Evolutionary conservation across 1,284 basidiomycete species (phyloP), one percentile per base, ranked within the genome.

Genomic region (Pseudozyma sp.): DNA sequence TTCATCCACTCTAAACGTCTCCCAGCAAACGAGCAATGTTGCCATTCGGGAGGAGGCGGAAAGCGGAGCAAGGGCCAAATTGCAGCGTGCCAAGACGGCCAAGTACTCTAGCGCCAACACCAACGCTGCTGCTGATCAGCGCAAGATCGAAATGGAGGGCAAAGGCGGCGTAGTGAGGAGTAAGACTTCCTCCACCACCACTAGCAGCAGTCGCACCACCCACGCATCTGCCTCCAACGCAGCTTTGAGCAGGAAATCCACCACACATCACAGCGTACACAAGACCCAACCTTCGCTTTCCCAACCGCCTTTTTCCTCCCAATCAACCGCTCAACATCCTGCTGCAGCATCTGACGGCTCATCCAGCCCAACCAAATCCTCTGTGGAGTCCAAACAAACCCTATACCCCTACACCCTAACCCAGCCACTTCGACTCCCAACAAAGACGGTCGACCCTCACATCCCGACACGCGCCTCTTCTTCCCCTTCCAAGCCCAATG

Each of bases 81-180:
- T 70, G 34, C 58, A 65, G n/a, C 68, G 68, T 6, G 68, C 68
- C 0, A 70, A 65, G 16, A 70, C 68, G 5, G 48, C 62, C 10
- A 70, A 70, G 19, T 39, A 38, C 19, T 36, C 9, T 35, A 34
- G 18, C 50, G n/a, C 12, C 49, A 53, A 3, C 39, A 18, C 7
- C 38, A 31, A 45, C 52, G 8, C 36, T 36, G 25, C 25, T 31
- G 3, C 25, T 31, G 25, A 31, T 31, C 25, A 31, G 25, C 25
- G 25, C 40, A 42, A 25, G 19, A 21, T 35, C 16, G 19, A 21
- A 21, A 18, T 10, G 3, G 13, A 14, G 40, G 42, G n/a, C 25
- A 31, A 31, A 6, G 25, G 25, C 25, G 38, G 14, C 12, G 40
- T 70, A n/a, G 53, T 53, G 50, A 44, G 68, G 40, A 65, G 68